Evolutionary conservation across 176 grass and related monocot species (phyloP).

Genomic region (Eragrostis nindensis): DNA sequence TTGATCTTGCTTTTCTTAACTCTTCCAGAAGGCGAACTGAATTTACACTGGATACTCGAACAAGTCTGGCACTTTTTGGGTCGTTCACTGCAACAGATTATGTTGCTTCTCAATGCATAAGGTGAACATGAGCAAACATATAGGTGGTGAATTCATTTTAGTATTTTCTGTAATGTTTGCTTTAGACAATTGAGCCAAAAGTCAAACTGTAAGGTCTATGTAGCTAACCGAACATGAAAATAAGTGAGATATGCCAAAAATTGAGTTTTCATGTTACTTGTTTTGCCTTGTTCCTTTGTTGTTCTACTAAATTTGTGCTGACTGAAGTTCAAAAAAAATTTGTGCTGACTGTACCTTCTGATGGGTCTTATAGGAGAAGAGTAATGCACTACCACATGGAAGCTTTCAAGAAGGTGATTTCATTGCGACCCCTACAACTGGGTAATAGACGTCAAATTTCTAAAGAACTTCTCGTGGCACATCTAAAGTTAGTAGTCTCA

Average conservation of each 20-base stretch:
- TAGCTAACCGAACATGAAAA: not conserved
- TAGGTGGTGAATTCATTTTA: conserved; percentile 15
- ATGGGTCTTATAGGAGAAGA: conserved; percentile 76
- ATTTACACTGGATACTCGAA: conserved; percentile 79
- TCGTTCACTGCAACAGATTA: conserved; percentile 89
- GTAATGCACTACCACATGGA: conserved; percentile 96
- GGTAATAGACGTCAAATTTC: conserved; percentile 59
- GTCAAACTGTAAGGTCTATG: conserved; percentile 1
- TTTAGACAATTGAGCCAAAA: conserved; percentile 9
- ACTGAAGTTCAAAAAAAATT: too few species aligned
- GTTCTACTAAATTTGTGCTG: too few species aligned
- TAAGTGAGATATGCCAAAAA: not conserved
- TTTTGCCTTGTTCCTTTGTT: conserved; percentile 18
- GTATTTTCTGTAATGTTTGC: not conserved
- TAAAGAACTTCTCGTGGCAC: not conserved
- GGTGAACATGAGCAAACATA: conserved; percentile 55
- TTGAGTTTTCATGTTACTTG: conserved; percentile 14
- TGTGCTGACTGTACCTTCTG: conserved; percentile 26
- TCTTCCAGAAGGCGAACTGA: conserved; percentile 61
- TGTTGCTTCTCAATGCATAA: conserved; percentile 84
- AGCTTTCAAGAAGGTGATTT: conserved; percentile 97
- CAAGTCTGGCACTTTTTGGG: conserved; percentile 85
- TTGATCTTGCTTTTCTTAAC: conserved; percentile 30
- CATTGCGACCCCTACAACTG: conserved; percentile 94
- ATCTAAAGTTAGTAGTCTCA: not conserved